Evolutionary conservation across 2,329 filamentous ascomycete species (phyloP).

Genomic region (Alternaria conjuncta): DNA sequence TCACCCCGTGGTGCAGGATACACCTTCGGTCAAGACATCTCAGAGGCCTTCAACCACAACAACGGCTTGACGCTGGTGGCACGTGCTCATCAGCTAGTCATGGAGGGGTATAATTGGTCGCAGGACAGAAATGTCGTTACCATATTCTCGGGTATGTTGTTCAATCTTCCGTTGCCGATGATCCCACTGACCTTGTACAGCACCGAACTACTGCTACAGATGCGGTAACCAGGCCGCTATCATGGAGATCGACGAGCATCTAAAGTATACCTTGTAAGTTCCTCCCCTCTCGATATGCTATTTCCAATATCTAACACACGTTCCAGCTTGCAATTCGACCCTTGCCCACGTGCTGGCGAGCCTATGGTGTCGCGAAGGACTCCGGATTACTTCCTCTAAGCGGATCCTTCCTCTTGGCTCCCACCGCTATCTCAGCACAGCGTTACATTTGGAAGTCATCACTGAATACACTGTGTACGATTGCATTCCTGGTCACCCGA

Average conservation of each 20-base stretch:
- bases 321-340: slow-evolving; percentile 96
- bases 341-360: slow-evolving; percentile 94
- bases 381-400: slow-evolving; percentile 95
- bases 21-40: slow-evolving; percentile 96
- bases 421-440: slow-evolving; percentile 25
- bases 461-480: slow-evolving; percentile 15
- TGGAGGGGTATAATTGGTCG: slow-evolving; percentile 99
- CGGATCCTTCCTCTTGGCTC: slow-evolving; percentile 16
- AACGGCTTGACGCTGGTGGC: slow-evolving; percentile 96
- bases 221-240: slow-evolving; percentile 99
- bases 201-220: slow-evolving; percentile 87
- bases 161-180: not conserved
- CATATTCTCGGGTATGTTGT: slow-evolving; percentile 77
- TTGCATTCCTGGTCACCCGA: slow-evolving; percentile 10
- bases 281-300: not conserved
- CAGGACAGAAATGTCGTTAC: slow-evolving; percentile 98
- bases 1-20: slow-evolving; percentile 93
- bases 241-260: slow-evolving; percentile 99
- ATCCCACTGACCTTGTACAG: slow-evolving; percentile 46
- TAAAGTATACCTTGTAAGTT: slow-evolving; percentile 99
- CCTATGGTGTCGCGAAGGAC: slow-evolving; percentile 97
- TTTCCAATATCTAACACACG: slow-evolving; percentile 26
- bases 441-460: slow-evolving; percentile 9
- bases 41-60: slow-evolving; percentile 98
- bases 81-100: slow-evolving; percentile 95